Conservation (phyloP, 768 basidiomycete genomes). For the Tulasnella calospora region DNA sequence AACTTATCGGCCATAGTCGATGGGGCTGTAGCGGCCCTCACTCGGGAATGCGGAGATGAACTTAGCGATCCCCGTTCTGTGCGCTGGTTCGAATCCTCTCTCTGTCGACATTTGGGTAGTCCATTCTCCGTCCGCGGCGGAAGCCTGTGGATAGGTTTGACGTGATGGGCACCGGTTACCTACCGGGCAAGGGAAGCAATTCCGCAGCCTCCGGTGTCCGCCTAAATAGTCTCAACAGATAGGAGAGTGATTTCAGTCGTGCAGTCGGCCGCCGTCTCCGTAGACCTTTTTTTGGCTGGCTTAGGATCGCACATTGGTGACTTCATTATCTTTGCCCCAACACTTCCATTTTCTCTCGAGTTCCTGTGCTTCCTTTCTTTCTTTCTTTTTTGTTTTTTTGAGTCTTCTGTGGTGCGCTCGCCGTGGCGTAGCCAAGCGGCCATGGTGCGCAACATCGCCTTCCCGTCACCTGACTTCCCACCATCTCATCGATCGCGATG, state of each 20-base stretch:
- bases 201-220: constrained; percentile 21
- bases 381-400: background rate
- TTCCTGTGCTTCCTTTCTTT: background rate
- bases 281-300: constrained; percentile 17
- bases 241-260: constrained; percentile 28
- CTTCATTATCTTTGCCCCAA: no score
- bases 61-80: constrained; percentile 20
- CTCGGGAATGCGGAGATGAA: constrained; percentile 27
- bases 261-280: constrained; percentile 21
- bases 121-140: constrained; percentile 14
- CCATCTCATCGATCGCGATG: constrained; percentile 15
- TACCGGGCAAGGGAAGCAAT: constrained; percentile 25
- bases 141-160: constrained; percentile 19
- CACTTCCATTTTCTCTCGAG: no score
- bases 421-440: no score
- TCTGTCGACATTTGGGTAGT: constrained; percentile 28
- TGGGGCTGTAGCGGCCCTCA: constrained; percentile 26
- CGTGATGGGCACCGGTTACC: constrained; percentile 18
- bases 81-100: constrained; percentile 28
- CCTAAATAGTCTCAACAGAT: constrained; percentile 27
- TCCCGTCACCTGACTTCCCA: background rate
- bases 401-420: background rate
- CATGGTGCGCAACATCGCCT: background rate
- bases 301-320: no score
- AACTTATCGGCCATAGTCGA: constrained; percentile 1